Evolutionary conservation across 345 rosid species (phyloP).

Genomic region (Arabidopsis suecica): DNA sequence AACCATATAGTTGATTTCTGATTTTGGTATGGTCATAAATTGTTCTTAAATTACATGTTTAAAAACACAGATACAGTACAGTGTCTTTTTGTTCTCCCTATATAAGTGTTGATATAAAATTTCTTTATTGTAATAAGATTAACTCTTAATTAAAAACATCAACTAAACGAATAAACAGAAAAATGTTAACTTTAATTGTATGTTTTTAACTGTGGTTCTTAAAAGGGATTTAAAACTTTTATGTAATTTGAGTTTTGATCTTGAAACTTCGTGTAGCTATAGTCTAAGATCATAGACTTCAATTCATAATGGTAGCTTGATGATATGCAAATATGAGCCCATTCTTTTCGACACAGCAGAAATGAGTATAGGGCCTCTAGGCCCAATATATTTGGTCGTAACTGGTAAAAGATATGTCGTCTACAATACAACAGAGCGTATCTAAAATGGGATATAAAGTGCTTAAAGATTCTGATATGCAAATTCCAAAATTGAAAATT

Average conservation of each 20-base stretch:
- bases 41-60: not conserved
- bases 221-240: not conserved
- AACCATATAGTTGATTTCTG: conserved; percentile 25
- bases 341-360: not conserved
- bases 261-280: not conserved
- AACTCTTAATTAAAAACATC: not conserved
- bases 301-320: no score
- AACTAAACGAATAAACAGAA: not conserved
- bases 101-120: not conserved
- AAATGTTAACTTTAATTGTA: not conserved
- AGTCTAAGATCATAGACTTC: no score
- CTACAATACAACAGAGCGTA: conserved; percentile 19
- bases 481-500: not conserved
- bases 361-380: not conserved
- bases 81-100: not conserved
- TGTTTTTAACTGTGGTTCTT: not conserved
- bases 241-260: not conserved
- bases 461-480: conserved; percentile 14
- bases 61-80: conserved; percentile 6
- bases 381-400: conserved; percentile 18
- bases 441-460: not conserved
- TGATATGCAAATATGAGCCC: not conserved
- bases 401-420: not conserved
- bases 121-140: conserved; percentile 6
- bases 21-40: conserved; percentile 15